Percentiles rank a stretch among this genome's conserved stretches.
These are phyloP conservation scores for Podospora pseudopauciseta DNA, from an alignment of 495 filamentous ascomycete species.

Conservation along the genomic window DNA sequence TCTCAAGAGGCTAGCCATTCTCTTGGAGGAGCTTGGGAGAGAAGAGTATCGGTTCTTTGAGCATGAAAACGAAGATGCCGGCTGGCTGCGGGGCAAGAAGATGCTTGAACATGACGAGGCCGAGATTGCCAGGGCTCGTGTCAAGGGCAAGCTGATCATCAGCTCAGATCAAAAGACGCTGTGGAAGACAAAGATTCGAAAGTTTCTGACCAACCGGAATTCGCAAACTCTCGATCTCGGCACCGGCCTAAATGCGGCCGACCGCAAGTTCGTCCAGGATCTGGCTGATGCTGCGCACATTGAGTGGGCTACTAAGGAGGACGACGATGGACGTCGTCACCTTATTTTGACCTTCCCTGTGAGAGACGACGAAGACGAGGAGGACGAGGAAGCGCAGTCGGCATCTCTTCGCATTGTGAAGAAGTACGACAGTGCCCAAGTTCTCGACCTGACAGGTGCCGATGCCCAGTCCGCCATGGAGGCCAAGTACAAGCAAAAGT, in stretches of 20 bases:
- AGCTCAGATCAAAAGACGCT: slow-evolving; percentile 77
- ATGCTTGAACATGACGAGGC: slow-evolving; percentile 52
- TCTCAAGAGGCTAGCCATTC: slow-evolving; percentile 66
- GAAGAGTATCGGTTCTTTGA: slow-evolving; percentile 93
- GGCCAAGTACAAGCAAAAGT: slow-evolving; percentile 80
- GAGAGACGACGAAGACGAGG: slow-evolving; percentile 53
- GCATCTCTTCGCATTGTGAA: slow-evolving; percentile 80
- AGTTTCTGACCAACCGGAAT: slow-evolving; percentile 65
- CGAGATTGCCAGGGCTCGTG: slow-evolving; percentile 46
- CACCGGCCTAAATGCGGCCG: slow-evolving; percentile 68
- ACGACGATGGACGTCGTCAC: slow-evolving; percentile 75
- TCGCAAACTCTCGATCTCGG: slow-evolving; percentile 64
- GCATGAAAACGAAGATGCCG: slow-evolving; percentile 77
- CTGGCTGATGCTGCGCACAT: slow-evolving; percentile 77
- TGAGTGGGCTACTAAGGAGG: slow-evolving; percentile 74
- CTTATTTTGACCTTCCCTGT: slow-evolving; percentile 65
- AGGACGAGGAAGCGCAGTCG: slow-evolving; percentile 82
- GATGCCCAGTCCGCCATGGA: slow-evolving; percentile 74
- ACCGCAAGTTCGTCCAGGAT: slow-evolving; percentile 89
- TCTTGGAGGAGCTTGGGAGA: slow-evolving; percentile 74
- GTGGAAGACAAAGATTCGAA: slow-evolving; percentile 72
- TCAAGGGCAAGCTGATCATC: slow-evolving; percentile 64
- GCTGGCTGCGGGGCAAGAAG: slow-evolving; percentile 87
- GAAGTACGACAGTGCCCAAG: slow-evolving; percentile 83
- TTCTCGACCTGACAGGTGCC: slow-evolving; percentile 73